phyloP scores from a whole-genome alignment of 371 early-diverging fungal species.

The Dentiscutata heterogama region DNA sequence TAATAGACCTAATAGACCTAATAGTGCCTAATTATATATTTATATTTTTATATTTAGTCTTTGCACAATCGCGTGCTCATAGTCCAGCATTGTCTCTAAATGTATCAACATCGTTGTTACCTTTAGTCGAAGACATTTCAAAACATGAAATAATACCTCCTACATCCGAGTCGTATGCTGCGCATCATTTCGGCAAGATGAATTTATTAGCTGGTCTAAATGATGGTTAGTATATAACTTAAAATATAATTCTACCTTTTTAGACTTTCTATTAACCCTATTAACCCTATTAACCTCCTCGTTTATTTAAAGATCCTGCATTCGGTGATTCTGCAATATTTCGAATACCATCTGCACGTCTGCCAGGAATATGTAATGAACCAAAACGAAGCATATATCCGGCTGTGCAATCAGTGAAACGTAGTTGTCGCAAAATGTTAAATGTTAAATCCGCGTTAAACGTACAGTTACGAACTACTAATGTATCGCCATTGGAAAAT shows the following conservation, averaged over 20 bases:
- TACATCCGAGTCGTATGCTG: constrained; percentile 59
- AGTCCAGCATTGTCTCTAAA: constrained; percentile 58
- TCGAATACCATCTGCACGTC: constrained; percentile 42
- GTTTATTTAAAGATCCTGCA: constrained; percentile 48
- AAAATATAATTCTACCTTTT: too few species aligned
- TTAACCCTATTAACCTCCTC: constrained; percentile 25
- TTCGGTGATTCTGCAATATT: constrained; percentile 47
- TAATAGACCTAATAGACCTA: too few species aligned
- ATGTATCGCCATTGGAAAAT: constrained; percentile 70
- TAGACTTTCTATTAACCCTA: not conserved
- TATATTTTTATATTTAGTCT: constrained; percentile 47
- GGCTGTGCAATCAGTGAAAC: constrained; percentile 52
- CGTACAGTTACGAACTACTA: constrained; percentile 71
- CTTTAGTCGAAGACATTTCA: constrained; percentile 47
- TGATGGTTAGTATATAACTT: too few species aligned
- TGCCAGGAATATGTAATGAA: constrained; percentile 21
- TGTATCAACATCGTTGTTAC: constrained; percentile 61
- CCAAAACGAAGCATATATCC: constrained; percentile 53
- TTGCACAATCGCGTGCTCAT: constrained; percentile 56
- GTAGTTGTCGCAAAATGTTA: constrained; percentile 59
- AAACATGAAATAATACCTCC: constrained; percentile 8
- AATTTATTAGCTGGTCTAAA: constrained; percentile 67
- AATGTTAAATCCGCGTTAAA: constrained; percentile 66
- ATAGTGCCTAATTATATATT: not conserved
- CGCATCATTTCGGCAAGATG: constrained; percentile 66